Base-by-base conservation (phyloP, 257 asterid genomes). In the Capsicum pubescens region DNA sequence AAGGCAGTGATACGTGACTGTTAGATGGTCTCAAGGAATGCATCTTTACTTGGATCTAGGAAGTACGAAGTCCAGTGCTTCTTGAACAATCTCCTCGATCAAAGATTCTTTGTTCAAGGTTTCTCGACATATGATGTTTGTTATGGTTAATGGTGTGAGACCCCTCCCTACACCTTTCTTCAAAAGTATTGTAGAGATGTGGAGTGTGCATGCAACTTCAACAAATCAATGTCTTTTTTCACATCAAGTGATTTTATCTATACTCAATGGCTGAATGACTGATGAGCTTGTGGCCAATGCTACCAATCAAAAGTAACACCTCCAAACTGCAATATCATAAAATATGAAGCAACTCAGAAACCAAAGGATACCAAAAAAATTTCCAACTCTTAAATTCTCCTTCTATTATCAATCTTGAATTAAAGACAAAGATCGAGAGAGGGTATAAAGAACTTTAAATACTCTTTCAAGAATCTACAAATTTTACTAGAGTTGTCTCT, bases 101-200 rank as follows among this genome's bases (percentile, higher is more conserved):
- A 90, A 83, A 6, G 99, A 93, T 86, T 85, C 82, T 26, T 26
- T 26, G 32, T 26, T 26, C 32, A 26, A 26, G 32, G 32, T 26
- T 26, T 26, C 32, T 26, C 98, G 89, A 90, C 97, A 94, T 93
- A 94, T 91, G 72, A 95, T 89, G 89, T 77, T 93, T 82, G 97
- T 97, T 63, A 95, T 95, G 68, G 86, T 87, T 68, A 83, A 94
- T n/a, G 98, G 95, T 7, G 97, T 91, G 17, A 96, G 92, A 69
- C 97, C 94, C 80, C 89, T 94, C 50, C 88, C 89, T 4, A 90
- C 92, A 6, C 98, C 97, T 90, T 94, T 96, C 91, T 96, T 94
- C 80, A 96, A 89, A 76, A 96, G 97, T 98, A 96, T 93, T 15
- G 98, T 96, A 81, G 98, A 93, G 86, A 94, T 90, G 17, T 91